phyloP scores from a whole-genome alignment of 768 basidiomycete species.

The Leccinum imitatum region DNA sequence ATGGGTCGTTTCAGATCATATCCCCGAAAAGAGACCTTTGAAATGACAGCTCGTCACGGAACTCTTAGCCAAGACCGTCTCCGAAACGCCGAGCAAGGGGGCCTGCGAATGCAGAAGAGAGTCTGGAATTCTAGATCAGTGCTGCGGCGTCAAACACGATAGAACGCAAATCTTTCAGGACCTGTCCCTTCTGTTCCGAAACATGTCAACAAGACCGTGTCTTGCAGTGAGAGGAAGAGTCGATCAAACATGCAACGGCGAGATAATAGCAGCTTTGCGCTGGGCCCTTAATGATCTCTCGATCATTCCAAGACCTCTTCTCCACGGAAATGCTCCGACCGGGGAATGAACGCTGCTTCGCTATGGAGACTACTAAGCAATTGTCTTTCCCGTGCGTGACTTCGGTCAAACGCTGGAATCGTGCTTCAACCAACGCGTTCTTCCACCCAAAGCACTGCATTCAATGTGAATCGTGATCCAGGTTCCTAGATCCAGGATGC shows the following conservation, averaged over 20 bases:
- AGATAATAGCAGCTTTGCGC: slow-evolving; percentile 71
- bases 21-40: slow-evolving; percentile 66
- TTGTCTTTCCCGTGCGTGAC: slow-evolving; percentile 43
- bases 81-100: slow-evolving; percentile 77
- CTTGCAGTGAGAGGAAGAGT: slow-evolving; percentile 5
- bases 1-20: slow-evolving; percentile 69
- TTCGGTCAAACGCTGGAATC: slow-evolving; percentile 78
- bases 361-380: slow-evolving; percentile 28
- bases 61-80: slow-evolving; percentile 85
- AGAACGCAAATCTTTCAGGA: slow-evolving; percentile 77
- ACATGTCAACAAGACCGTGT: slow-evolving; percentile 10
- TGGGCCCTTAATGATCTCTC: slow-evolving; percentile 77
- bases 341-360: slow-evolving; percentile 41
- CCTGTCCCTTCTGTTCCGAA: slow-evolving; percentile 69
- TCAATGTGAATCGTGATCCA: slow-evolving; percentile 14
- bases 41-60: slow-evolving; percentile 73
- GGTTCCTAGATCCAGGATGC: slow-evolving; percentile 12
- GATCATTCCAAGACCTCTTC: slow-evolving; percentile 71
- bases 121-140: slow-evolving; percentile 51
- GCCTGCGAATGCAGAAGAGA: slow-evolving; percentile 80
- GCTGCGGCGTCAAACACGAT: slow-evolving; percentile 38
- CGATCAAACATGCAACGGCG: slow-evolving; percentile 59
- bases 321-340: slow-evolving; percentile 64
- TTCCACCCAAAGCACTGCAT: slow-evolving; percentile 55
- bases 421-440: slow-evolving; percentile 78